Evolutionary conservation across 1,284 basidiomycete species (phyloP).

Genomic region (Melampsora larici-populina): DNA sequence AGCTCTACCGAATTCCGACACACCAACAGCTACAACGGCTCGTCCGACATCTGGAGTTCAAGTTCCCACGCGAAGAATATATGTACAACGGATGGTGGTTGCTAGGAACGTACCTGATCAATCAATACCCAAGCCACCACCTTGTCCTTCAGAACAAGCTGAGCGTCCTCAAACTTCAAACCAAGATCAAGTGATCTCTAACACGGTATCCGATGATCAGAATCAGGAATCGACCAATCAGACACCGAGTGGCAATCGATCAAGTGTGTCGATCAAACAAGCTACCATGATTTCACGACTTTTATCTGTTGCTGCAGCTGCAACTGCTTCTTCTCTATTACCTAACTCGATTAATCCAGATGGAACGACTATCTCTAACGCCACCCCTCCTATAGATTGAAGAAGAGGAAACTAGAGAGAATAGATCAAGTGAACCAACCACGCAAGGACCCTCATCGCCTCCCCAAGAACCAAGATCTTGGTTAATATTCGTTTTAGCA

Average conservation of each 20-base stretch:
- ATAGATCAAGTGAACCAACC: background rate
- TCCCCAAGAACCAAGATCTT: background rate
- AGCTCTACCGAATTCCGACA: too few species aligned
- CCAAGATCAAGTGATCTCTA: background rate
- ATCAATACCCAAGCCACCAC: background rate
- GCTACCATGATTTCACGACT: slow-evolving; percentile 14
- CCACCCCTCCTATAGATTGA: background rate
- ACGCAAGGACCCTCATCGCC: background rate
- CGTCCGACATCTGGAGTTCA: background rate
- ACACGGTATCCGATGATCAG: background rate
- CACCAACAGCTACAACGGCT: too few species aligned
- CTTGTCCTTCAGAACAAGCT: background rate
- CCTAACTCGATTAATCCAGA: slow-evolving; percentile 20
- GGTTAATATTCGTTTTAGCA: slow-evolving; percentile 23
- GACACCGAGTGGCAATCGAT: too few species aligned
- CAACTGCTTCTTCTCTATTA: slow-evolving; percentile 17
- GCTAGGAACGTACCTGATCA: background rate
- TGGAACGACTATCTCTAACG: slow-evolving; percentile 2
- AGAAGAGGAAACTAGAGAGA: background rate
- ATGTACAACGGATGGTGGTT: slow-evolving; percentile 27
- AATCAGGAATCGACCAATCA: background rate
- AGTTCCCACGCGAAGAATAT: slow-evolving; percentile 13
- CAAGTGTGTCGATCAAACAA: slow-evolving; percentile 4
- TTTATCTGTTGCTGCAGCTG: slow-evolving; percentile 16
- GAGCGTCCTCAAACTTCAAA: background rate